Evolutionary conservation across 75 land plant species (phyloP).

Genomic region (Pseudotsuga menziesii): DNA sequence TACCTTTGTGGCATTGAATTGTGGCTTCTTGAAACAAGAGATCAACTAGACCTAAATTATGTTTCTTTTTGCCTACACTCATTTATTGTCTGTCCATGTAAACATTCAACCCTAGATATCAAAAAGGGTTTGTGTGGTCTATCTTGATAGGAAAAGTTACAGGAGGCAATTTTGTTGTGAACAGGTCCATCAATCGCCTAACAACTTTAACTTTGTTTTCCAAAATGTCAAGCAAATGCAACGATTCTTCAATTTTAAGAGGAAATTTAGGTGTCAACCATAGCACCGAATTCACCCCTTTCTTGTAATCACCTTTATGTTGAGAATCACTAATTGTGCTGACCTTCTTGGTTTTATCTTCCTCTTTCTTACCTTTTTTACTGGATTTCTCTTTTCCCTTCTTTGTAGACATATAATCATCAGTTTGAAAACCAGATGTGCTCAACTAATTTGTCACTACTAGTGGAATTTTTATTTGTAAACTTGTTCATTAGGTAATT

Average conservation of each 20-base stretch:
- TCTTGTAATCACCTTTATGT: conserved; percentile 67
- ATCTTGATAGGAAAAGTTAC: conserved; percentile 91
- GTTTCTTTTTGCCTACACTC: background rate
- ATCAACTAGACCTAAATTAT: background rate
- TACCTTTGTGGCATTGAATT: too few species aligned
- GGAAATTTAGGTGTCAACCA: conserved; percentile 84
- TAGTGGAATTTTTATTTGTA: too few species aligned
- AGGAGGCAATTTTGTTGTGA: conserved; percentile 79
- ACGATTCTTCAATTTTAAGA: conserved; percentile 62
- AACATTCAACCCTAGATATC: background rate
- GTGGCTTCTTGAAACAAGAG: background rate
- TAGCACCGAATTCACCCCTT: conserved; percentile 52
- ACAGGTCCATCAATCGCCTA: conserved; percentile 62
- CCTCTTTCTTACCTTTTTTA: too few species aligned
- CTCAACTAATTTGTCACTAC: conserved; percentile 17
- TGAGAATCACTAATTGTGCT: conserved; percentile 26
- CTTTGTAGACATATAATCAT: conserved; percentile 27
- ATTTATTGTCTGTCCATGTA: background rate
- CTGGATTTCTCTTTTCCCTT: conserved; percentile 55
- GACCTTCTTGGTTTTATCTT: conserved; percentile 59
- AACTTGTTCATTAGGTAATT: conserved; percentile 21
- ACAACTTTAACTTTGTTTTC: conserved; percentile 80
- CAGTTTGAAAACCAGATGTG: background rate
- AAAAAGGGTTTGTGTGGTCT: background rate
- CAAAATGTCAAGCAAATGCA: conserved; percentile 72